Conservation (phyloP, 257 asterid species). For the Thymus mandschuricus region DNA sequence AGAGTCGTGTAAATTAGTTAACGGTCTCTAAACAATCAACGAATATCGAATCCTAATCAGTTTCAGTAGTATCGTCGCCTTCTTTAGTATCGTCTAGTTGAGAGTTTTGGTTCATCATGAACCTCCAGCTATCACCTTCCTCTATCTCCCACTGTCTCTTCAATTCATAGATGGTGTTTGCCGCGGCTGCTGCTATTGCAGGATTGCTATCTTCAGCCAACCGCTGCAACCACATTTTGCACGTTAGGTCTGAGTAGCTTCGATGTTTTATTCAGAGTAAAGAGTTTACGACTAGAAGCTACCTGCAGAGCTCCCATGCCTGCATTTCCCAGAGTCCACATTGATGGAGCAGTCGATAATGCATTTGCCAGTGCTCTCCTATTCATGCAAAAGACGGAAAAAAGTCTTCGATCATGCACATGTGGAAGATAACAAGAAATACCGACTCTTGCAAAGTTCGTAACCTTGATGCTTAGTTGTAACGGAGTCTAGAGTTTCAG, state of each 20-base stretch:
- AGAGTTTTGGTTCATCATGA: conserved; percentile 65
- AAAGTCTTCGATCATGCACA: background rate
- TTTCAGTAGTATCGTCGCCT: conserved; percentile 39
- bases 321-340: conserved; percentile 98
- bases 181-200: conserved; percentile 88
- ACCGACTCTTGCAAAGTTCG: background rate
- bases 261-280: background rate
- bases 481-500: no score
- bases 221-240: conserved; percentile 51
- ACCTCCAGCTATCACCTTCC: conserved; percentile 97
- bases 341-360: conserved; percentile 88
- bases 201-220: conserved; percentile 88
- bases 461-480: background rate
- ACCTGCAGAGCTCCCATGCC: conserved; percentile 99
- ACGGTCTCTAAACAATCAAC: conserved; percentile 31
- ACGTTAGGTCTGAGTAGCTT: background rate
- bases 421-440: background rate
- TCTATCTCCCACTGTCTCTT: conserved; percentile 93
- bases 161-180: conserved; percentile 73
- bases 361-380: conserved; percentile 97
- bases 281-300: background rate
- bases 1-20: conserved; percentile 30
- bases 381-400: background rate
- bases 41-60: conserved; percentile 29
- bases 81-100: conserved; percentile 36